Evolutionary conservation across 1,284 basidiomycete species (phyloP), one percentile per base, ranked within the genome.

Genomic region (Neolentinus lepideus): DNA sequence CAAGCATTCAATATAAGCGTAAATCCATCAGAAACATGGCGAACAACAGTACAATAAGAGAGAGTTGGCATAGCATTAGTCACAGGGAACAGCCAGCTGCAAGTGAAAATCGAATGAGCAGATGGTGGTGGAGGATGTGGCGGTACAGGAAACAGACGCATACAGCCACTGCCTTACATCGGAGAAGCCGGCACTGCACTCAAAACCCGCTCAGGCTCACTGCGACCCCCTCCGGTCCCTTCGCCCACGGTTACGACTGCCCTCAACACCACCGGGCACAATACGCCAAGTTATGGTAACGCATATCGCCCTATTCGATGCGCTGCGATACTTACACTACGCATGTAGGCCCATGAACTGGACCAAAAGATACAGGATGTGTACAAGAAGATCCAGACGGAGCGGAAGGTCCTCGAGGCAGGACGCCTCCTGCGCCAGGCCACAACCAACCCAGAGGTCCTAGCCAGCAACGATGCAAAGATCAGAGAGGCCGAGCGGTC

Each of bases 281-380:
- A 25, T 21, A 21, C 4, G 14, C 12, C 4, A 11, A 14, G 24
- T 21, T n/a, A 50, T 50, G 47, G 47, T 50, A 50, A 50, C 14
- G 27, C 47, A 21, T 29, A 26, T 50, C 27, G 16, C 27, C 25
- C 8, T 26, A 14, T 25, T 26, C n/a, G 22, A 50, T 29, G 10
- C 22, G 6, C 27, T 3, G 9, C 27, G 47, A 25, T 50, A 26
- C 47, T 50, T 16, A 50, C 27, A 22, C 54, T 43, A 35, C 54
- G 12, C 53, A 24, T 51, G 26, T 62, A 75, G 74, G 67, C 71
- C 63, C 68, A 71, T 65, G 85, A 92, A 74, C 76, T 91, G 71
- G 88, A 92, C 79, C 84, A 85, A 79, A 94, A 94, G 83, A 93
- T 96, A 69, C 85, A 90, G 71, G 92, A 94, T 73, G 85, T 95